These are phyloP conservation scores for Drechslerella dactyloides DNA, from an alignment of 2,329 filamentous ascomycete species.

Conservation along the genomic window DNA sequence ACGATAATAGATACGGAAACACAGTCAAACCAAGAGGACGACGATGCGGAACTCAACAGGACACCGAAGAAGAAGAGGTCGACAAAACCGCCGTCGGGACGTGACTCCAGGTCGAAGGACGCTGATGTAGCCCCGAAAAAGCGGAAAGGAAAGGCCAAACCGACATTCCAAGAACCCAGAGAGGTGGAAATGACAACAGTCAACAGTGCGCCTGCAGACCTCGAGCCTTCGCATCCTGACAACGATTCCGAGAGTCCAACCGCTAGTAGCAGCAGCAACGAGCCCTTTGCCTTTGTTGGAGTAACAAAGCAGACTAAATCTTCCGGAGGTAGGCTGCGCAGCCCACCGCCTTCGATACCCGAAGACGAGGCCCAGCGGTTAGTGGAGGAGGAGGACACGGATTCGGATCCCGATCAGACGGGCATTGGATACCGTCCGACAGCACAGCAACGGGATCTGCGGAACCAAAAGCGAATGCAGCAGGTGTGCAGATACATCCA, in stretches of 20 bases:
- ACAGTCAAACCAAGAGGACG: slow-evolving; percentile 7
- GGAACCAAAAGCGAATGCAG: slow-evolving; percentile 53
- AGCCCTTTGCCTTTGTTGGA: slow-evolving; percentile 27
- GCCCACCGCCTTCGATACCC: slow-evolving; percentile 49
- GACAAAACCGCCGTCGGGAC: slow-evolving; percentile 50
- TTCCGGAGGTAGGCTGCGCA: slow-evolving; percentile 43
- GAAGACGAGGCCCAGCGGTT: slow-evolving; percentile 17
- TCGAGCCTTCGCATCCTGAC: slow-evolving; percentile 57
- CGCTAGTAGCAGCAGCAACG: slow-evolving; percentile 1
- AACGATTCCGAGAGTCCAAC: slow-evolving; percentile 31
- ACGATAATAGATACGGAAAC: slow-evolving; percentile 52
- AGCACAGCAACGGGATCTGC: slow-evolving; percentile 52
- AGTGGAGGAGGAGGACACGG: slow-evolving; percentile 43
- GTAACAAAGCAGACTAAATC: slow-evolving; percentile 13
- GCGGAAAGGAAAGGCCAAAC: slow-evolving; percentile 63
- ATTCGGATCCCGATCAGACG: slow-evolving; percentile 50
- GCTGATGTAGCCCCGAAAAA: slow-evolving; percentile 56
- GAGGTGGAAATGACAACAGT: slow-evolving; percentile 49
- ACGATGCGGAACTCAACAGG: slow-evolving; percentile 26
- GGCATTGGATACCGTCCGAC: slow-evolving; percentile 53
- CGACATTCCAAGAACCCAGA: slow-evolving; percentile 54
- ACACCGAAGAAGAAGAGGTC: slow-evolving; percentile 56
- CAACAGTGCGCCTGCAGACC: slow-evolving; percentile 18
- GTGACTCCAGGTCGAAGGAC: slow-evolving; percentile 55
- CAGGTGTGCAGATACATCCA: slow-evolving; percentile 47